Conservation (phyloP, 2,329 filamentous ascomycete genomes). For the Trichoderma endophyticum region DNA sequence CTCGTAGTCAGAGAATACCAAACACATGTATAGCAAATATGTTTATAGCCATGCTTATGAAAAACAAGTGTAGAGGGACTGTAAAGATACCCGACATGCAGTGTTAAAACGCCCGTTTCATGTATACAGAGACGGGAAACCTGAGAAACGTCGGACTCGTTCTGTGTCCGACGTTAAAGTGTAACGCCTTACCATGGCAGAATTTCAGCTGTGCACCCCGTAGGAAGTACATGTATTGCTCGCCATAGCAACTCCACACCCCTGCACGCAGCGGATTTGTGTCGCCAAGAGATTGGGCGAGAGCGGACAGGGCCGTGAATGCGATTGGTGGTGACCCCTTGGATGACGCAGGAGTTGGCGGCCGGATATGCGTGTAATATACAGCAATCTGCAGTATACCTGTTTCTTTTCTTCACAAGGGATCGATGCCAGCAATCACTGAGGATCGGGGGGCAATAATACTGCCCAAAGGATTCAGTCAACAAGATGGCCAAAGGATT, state of each 20-base stretch:
- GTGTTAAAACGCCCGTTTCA: background rate
- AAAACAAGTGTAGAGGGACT: background rate
- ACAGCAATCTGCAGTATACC: background rate
- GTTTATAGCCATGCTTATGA: background rate
- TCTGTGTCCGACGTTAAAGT: background rate
- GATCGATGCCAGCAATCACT: background rate
- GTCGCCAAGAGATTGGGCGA: background rate
- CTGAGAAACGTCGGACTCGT: no score
- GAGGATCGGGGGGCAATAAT: background rate
- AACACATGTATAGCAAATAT: background rate
- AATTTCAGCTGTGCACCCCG: background rate
- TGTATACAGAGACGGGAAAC: background rate
- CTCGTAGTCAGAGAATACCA: background rate
- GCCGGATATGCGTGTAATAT: background rate
- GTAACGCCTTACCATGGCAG: background rate
- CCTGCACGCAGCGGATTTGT: background rate
- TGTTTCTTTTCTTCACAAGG: background rate
- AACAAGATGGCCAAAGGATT: background rate
- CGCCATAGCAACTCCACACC: background rate
- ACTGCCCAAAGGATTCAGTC: background rate
- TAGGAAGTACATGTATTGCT: background rate
- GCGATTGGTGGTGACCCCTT: background rate
- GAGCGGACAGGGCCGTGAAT: background rate
- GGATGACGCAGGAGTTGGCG: background rate
- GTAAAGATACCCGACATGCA: background rate